A percentile compares a stretch with the other conserved stretches of the same genome.
phyloP scores from a whole-genome alignment of 345 rosid genomes.

The Syzygium aromaticum region DNA sequence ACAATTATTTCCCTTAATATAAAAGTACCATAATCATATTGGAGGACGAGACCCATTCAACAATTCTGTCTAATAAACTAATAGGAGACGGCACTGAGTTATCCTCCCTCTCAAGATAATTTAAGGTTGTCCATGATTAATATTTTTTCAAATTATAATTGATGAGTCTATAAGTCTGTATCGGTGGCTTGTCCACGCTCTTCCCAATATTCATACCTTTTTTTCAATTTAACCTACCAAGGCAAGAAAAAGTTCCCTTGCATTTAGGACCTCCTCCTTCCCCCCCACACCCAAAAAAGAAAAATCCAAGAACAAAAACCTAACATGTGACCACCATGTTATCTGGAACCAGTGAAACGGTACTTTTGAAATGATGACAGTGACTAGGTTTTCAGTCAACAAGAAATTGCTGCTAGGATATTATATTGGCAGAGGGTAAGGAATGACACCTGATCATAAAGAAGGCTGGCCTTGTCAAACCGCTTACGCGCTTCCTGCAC shows the following conservation, averaged over 20 bases:
- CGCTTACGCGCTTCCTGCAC: conserved; percentile 92
- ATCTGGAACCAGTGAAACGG: not conserved
- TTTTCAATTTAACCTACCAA: not conserved
- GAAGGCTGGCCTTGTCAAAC: conserved; percentile 92
- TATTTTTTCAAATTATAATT: not conserved
- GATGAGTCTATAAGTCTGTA: not conserved
- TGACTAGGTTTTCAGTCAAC: not conserved
- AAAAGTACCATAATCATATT: not conserved
- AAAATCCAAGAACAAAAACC: no score
- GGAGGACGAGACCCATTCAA: not conserved
- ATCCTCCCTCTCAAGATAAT: not conserved
- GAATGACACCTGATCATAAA: conserved; percentile 78
- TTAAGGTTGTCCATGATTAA: not conserved
- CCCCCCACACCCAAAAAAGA: not conserved
- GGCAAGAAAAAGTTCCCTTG: not conserved
- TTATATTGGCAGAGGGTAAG: not conserved
- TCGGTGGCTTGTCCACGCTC: not conserved
- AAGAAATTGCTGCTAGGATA: not conserved
- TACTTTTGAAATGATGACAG: not conserved
- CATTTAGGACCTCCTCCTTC: not conserved
- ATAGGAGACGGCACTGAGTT: not conserved
- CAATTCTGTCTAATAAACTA: not conserved
- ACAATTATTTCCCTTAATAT: not conserved
- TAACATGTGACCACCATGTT: not conserved
- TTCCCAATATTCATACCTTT: not conserved